Evolutionary conservation across 306 rosid genomes (phyloP).

Genomic region (Alnus glutinosa): DNA sequence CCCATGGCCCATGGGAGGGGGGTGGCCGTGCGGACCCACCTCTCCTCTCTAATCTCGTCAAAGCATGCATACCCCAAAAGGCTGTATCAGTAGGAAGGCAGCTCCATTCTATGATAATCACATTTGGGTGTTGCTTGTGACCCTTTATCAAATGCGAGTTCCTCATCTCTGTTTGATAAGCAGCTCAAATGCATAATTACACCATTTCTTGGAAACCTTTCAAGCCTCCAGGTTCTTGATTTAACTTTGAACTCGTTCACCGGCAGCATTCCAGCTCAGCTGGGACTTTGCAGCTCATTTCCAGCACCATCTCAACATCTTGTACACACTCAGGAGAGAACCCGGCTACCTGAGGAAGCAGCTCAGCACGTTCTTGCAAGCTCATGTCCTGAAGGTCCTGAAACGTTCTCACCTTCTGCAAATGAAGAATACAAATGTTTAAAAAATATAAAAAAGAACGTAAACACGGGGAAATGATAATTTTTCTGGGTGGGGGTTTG

Average conservation of each 20-base stretch:
- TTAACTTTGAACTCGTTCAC: constrained; percentile 59
- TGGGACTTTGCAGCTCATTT: constrained; percentile 56
- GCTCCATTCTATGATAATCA: no score
- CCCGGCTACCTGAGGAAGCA: constrained; percentile 76
- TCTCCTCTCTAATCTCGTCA: no score
- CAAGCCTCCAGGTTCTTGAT: constrained; percentile 36
- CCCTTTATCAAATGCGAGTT: constrained; percentile 42
- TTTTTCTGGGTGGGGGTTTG: neutral
- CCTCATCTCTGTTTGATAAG: constrained; percentile 45
- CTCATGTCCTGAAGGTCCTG: constrained; percentile 89
- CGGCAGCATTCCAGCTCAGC: constrained; percentile 62
- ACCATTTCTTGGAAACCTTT: constrained; percentile 71
- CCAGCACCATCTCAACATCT: constrained; percentile 80
- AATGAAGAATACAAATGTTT: constrained; percentile 20
- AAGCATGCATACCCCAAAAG: no score
- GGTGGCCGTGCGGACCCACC: no score
- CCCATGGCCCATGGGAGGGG: no score
- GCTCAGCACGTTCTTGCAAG: constrained; percentile 73
- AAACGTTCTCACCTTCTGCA: constrained; percentile 88
- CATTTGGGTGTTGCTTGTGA: no score
- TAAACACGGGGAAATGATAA: neutral
- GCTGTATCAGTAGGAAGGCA: no score
- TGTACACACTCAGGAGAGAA: constrained; percentile 69
- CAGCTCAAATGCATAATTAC: constrained; percentile 69
- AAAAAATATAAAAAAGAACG: constrained; percentile 16